Base-by-base conservation (phyloP, 371 early-diverging fungal species). In the Zopfochytrium polystomum region DNA sequence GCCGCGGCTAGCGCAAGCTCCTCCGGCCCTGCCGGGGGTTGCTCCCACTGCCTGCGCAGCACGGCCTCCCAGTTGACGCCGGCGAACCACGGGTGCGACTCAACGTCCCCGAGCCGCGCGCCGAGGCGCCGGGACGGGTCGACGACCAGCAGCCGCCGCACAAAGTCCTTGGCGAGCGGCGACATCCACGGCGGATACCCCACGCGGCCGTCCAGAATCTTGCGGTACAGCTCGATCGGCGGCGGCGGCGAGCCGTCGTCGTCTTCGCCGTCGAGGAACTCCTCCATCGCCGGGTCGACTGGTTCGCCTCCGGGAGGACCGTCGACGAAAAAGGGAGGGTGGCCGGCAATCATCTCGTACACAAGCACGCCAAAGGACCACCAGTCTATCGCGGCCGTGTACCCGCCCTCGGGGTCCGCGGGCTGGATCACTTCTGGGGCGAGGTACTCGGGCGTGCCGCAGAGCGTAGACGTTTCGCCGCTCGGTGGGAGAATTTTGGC, bases 301-400 rank as follows among this genome's bases (percentile, higher is more conserved):
- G 90, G 90, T 58, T 89, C 80, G 75, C 95, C 94, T 69, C 91
- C 92, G 65, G 93, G 90, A 58, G 88, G 88, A 66, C 94, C 91
- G 69, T 95, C 95, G 72, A 92, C 91, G 67, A 95, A 96, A 76
- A 94, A 96, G 0, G 97, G 95, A 27, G 95, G 95, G 42, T 93
- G 80, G 6, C 95, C 95, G 7, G 90, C 86, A 74, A 95, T 73
- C 93, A 98, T 92, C 72, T 98, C 96, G 77, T 91, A 98, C 25
- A 98, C 78, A 44, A 97, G 79, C 0, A 94, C 90, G 0, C 98
- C 99, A 5, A 96, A 78, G 35, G 93, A 87, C 99, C 99, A 99
- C 83, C 98, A 95, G 27, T 23, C 13, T 6, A 51, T 30, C n/a
- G 52, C 52, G 11, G 25, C 52, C 18, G 9, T 13, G 11, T 13